Evolutionary conservation across 2,329 filamentous ascomycete species (phyloP), one percentile per base, ranked within the genome.

Genomic region (Botrytis aclada): DNA sequence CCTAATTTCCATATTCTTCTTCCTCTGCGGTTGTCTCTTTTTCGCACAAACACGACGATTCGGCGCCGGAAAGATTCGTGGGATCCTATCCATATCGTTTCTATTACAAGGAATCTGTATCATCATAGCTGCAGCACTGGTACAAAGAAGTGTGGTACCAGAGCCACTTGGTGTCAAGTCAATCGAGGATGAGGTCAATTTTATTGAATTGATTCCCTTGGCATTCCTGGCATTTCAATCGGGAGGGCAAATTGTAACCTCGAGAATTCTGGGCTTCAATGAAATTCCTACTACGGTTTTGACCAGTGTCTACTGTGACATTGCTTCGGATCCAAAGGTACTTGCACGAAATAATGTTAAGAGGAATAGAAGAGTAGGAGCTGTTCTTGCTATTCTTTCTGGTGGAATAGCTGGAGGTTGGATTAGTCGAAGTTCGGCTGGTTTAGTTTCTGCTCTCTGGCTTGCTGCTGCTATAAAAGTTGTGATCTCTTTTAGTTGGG

Each of bases 271-370:
- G 74, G 87, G 89, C 77, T 91, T 90, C 79, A 90, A 89, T 73
- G 88, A 90, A 3, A 83, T 95, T 32, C 94, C 92, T 0, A 94
- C 91, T 74, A 92, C 94, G 25, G 93, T 95, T 4, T 82, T 96
- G 74, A 95, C 93, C 1, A 94, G 91, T 80, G 90, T 93, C 75
- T 95, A 95, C 83, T 94, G 92, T 79, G 93, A 95, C 80, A 79
- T 95, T 32, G 93, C 93, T 77, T 92, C 90, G 1, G 92, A 94
- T 78, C 82, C 85, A 16, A 83, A 84, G 14, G 74, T 89, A n/a
- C 80, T 88, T 7, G 80, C 80, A 0, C 74, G 74, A 43, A 79
- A 84, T 20, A 86, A 88, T 72, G 80, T 84, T 0, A 87, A 89
- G 79, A 81, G 88, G 66, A 88, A 88, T 79, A 82, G 86, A 67